Evolutionary conservation across 345 rosid genomes (phyloP).

Genomic region (Syzygium aqueum): DNA sequence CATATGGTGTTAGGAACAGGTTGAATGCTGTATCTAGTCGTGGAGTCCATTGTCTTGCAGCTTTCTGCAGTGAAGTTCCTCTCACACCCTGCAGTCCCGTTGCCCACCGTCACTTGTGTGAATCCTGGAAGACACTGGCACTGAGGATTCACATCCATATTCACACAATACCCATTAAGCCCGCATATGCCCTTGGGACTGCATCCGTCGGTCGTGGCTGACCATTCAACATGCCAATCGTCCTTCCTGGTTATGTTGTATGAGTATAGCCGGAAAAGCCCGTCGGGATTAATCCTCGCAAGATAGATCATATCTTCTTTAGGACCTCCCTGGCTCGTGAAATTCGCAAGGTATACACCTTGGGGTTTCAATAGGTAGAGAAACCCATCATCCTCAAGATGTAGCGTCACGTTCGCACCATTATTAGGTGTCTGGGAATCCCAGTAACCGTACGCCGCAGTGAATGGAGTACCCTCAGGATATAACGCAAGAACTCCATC

Average conservation of each 20-base stretch:
- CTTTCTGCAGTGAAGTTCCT: neutral
- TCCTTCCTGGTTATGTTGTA: neutral
- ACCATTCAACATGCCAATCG: neutral
- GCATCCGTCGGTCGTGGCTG: neutral
- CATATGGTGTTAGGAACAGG: neutral
- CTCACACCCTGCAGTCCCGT: conserved; percentile 7
- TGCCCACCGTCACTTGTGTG: neutral
- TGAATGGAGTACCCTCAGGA: neutral
- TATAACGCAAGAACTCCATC: conserved; percentile 20
- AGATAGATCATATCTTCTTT: neutral
- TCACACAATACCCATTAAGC: neutral
- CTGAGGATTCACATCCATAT: neutral
- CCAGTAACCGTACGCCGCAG: conserved; percentile 5
- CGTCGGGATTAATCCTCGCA: conserved; percentile 2
- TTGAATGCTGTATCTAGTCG: neutral
- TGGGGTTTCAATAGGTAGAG: conserved; percentile 3
- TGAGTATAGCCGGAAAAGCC: conserved; percentile 7
- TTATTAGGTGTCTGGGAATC: neutral
- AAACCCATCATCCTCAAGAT: conserved; percentile 9
- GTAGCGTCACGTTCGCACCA: neutral
- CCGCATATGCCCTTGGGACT: conserved; percentile 3
- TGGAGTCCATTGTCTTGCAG: neutral
- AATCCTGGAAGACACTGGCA: conserved; percentile 10
- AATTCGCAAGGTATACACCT: neutral
- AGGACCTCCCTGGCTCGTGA: neutral